These are phyloP conservation scores for Dicorynia guianensis DNA, from an alignment of 306 rosid species.

Conservation along the genomic window DNA sequence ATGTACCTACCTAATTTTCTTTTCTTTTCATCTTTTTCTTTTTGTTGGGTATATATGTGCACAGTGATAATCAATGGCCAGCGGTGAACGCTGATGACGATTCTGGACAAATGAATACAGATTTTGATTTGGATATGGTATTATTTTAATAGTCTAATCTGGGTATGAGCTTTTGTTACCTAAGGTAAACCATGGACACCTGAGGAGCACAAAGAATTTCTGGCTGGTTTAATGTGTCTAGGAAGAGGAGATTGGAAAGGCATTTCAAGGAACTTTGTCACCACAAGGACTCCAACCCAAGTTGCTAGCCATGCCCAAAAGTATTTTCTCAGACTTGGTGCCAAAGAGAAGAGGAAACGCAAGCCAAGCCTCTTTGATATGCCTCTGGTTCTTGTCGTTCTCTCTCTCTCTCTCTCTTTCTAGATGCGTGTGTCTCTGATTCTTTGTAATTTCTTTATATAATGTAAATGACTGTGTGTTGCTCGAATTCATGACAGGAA, in stretches of 20 bases:
- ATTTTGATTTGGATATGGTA: too few relatives aligned
- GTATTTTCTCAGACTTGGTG: constrained; percentile 54
- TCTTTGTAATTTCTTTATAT: too few relatives aligned
- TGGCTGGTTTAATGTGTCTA: constrained; percentile 52
- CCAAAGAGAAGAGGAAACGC: constrained; percentile 51
- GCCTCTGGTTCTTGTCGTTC: constrained; percentile 26
- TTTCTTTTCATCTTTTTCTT: too few relatives aligned
- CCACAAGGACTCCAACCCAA: constrained; percentile 61
- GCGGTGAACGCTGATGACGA: too few relatives aligned
- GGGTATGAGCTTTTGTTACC: background rate
- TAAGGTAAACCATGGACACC: constrained; percentile 63
- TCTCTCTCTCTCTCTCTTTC: background rate
- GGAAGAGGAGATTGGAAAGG: constrained; percentile 81
- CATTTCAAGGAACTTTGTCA: constrained; percentile 60
- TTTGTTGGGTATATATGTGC: too few relatives aligned
- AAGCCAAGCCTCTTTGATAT: constrained; percentile 70
- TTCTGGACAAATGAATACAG: too few relatives aligned
- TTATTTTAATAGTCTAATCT: too few relatives aligned
- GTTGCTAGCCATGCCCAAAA: constrained; percentile 85
- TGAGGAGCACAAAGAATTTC: constrained; percentile 60
- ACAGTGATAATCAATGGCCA: too few relatives aligned
- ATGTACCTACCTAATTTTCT: too few relatives aligned
- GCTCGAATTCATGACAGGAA: too few relatives aligned
- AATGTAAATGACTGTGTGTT: too few relatives aligned
- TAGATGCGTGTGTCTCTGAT: too few relatives aligned